phyloP scores from a whole-genome alignment of 2,329 filamentous ascomycete genomes.

The Stachybotrys elegans region DNA sequence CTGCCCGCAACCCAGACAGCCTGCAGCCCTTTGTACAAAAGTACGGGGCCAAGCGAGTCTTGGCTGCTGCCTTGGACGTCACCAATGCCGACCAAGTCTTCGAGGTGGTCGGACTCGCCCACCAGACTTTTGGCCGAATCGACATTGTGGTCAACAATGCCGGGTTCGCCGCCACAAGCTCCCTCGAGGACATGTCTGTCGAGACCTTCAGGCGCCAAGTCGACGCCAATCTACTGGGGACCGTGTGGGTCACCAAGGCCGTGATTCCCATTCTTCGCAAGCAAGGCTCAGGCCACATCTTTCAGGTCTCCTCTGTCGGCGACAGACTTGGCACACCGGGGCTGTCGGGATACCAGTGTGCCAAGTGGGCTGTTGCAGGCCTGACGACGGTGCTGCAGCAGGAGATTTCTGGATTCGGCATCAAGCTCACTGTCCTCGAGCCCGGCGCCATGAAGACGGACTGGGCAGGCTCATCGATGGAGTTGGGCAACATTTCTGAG shows the following conservation, averaged over 20 bases:
- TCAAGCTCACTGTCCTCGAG: constrained; percentile 32
- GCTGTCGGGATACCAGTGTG: constrained; percentile 29
- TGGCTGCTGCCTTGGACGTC: constrained; percentile 48
- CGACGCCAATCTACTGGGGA: constrained; percentile 56
- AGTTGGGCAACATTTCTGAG: constrained; percentile 20
- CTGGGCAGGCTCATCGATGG: constrained; percentile 27
- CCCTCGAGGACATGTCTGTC: constrained; percentile 47
- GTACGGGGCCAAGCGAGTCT: constrained; percentile 35
- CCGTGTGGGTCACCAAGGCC: constrained; percentile 46
- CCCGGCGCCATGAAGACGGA: constrained; percentile 37
- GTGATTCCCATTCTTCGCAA: constrained; percentile 27
- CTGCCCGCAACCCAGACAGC: constrained; percentile 30
- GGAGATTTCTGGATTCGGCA: constrained; percentile 31
- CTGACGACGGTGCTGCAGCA: constrained; percentile 29
- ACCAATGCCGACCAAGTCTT: constrained; percentile 38
- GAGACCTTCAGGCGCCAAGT: constrained; percentile 46
- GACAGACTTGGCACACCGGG: constrained; percentile 27
- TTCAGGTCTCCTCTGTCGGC: constrained; percentile 34
- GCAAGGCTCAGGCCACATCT: constrained; percentile 25
- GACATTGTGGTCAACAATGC: constrained; percentile 60
- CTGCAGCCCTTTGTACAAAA: constrained; percentile 29
- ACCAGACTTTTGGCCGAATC: constrained; percentile 46
- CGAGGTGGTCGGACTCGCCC: constrained; percentile 28
- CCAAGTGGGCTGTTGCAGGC: constrained; percentile 33
- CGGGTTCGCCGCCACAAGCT: constrained; percentile 49